Evolutionary conservation across 1,284 basidiomycete species (phyloP).

Genomic region (Fomes fomentarius): DNA sequence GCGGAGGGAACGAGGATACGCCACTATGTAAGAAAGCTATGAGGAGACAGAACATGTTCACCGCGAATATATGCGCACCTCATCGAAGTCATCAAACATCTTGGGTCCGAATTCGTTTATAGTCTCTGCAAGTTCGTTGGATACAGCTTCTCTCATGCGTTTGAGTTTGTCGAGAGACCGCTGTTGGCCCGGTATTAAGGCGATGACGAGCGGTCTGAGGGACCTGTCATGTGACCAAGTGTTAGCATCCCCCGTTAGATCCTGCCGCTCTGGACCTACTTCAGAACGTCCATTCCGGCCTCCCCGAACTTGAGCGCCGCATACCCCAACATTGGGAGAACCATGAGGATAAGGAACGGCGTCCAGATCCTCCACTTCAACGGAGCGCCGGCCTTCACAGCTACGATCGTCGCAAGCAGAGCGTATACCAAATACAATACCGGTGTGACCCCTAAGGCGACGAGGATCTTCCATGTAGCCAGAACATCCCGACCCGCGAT

Average conservation of each 20-base stretch:
- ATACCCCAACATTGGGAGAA: slow-evolving; percentile 89
- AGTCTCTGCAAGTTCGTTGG: slow-evolving; percentile 86
- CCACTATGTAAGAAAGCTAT: slow-evolving; percentile 46
- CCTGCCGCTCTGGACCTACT: slow-evolving; percentile 64
- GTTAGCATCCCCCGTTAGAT: slow-evolving; percentile 11
- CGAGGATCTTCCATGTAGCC: slow-evolving; percentile 98
- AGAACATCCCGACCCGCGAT: slow-evolving; percentile 94
- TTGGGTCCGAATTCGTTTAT: slow-evolving; percentile 92
- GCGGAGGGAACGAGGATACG: slow-evolving; percentile 86
- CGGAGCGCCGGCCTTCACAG: slow-evolving; percentile 69
- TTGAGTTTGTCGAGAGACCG: slow-evolving; percentile 83
- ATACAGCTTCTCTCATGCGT: slow-evolving; percentile 76
- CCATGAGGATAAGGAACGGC: slow-evolving; percentile 78
- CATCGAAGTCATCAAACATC: slow-evolving; percentile 88
- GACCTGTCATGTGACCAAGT: slow-evolving; percentile 56
- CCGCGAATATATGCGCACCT: slow-evolving; percentile 55
- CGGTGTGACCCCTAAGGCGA: slow-evolving; percentile 90
- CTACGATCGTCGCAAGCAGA: slow-evolving; percentile 77
- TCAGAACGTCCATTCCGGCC: slow-evolving; percentile 97
- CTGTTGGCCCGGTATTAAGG: slow-evolving; percentile 91
- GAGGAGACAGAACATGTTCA: background rate
- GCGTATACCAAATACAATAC: slow-evolving; percentile 88
- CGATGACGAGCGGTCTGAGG: slow-evolving; percentile 88
- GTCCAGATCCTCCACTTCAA: slow-evolving; percentile 74
- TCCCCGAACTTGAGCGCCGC: slow-evolving; percentile 98